Base-by-base conservation (phyloP, 495 filamentous ascomycete species). In the Xylaria venustula region DNA sequence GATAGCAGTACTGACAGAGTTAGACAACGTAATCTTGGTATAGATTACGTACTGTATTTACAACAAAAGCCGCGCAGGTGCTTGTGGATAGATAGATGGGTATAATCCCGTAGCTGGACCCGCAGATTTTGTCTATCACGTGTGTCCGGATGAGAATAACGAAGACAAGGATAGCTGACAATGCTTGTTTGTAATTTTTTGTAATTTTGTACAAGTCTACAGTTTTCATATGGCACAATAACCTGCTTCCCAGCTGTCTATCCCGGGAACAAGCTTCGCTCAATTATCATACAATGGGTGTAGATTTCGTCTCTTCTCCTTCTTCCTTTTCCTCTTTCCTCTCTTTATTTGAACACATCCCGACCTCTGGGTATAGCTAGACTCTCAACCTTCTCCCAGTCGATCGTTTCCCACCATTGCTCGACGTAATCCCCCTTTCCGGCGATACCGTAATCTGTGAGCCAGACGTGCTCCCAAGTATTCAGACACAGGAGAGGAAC, bases 401-500 rank as follows among this genome's bases (percentile, higher is more conserved):
- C 85, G 54, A 98, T 87, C 28, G 72, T 74, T 32, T 91, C 74
- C 94, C 94, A 98, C 93, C 93, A 97, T 45, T 71, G 75, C 77
- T 89, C 81, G 51, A 92, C 78, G 75, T 84, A 98, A 57, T 78
- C 72, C 48, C 80, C 80, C 87, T 96, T 98, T 12, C 90, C 91
- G 2, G 68, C 73, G 17, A 97, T 78, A 25, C 91, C 91, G 68
- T 87, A 97, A 71, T 98, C 91, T 60, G 81, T 81, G 73, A 98
- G 75, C 87, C 90, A 98, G 2, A 87, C 89, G 74, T 98, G 94
- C 79, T 97, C 88, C 94, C 94, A 98, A 25, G 91, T 96, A 73
- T 94, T 98, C 46, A 98, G 81, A 67, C 93, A 96, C 58, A 98
- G 76, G 61, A 97, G 75, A 4, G 93, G 92, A 54, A 85, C 75